Conservation (phyloP, 1,139 yeast species). For the Yamadazyma atmosphaerica region DNA sequence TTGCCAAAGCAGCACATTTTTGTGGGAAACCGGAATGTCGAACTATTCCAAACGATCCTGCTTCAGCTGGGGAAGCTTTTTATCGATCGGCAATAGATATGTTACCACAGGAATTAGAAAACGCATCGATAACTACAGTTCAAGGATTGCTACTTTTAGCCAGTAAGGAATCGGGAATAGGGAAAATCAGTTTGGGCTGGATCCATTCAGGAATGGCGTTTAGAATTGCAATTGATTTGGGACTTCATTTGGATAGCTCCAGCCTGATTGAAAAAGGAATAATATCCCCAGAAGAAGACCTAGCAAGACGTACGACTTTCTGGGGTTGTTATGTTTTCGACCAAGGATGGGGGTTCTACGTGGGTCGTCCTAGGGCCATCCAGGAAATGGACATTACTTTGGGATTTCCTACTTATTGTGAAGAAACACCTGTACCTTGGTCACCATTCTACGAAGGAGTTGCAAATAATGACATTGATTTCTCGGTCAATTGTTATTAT, state of each 20-base stretch:
- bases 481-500: slow-evolving; percentile 2
- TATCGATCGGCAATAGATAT: slow-evolving; percentile 10
- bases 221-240: slow-evolving; percentile 13
- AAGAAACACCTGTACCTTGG: slow-evolving; percentile 8
- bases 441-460: slow-evolving; percentile 8
- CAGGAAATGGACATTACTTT: slow-evolving; percentile 9
- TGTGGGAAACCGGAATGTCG: slow-evolving; percentile 6
- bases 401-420: slow-evolving; percentile 7
- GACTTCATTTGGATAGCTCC: slow-evolving; percentile 11
- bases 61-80: slow-evolving; percentile 8
- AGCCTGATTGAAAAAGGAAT: slow-evolving; percentile 6
- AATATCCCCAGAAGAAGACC: slow-evolving; percentile 11
- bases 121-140: slow-evolving; percentile 12
- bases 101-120: slow-evolving; percentile 13
- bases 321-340: slow-evolving; percentile 16
- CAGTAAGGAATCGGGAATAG: slow-evolving; percentile 14
- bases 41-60: slow-evolving; percentile 5
- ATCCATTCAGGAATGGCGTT: slow-evolving; percentile 15
- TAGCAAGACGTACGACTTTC: slow-evolving; percentile 11
- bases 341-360: slow-evolving; percentile 14
- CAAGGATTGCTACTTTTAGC: slow-evolving; percentile 14
- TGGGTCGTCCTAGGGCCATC: slow-evolving; percentile 14
- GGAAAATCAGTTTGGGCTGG: slow-evolving; percentile 13
- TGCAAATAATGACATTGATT: background rate
- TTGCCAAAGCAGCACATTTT: slow-evolving; percentile 12